These are phyloP conservation scores for Musa balbisiana DNA, from an alignment of 202 grass and related monocot species.

Conservation along the genomic window DNA sequence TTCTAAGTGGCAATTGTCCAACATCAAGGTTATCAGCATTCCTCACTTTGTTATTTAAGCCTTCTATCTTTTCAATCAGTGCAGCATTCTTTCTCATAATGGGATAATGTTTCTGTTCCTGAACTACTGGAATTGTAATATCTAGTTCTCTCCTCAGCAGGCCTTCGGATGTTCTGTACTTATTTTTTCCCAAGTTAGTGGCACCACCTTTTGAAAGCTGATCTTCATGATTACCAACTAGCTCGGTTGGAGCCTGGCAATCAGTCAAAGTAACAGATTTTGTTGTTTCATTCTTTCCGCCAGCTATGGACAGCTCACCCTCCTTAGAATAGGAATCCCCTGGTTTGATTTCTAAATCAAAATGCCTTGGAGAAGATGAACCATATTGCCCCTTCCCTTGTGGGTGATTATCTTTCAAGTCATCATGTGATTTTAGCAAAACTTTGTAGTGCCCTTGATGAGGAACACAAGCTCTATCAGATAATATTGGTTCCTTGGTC, in stretches of 20 bases:
- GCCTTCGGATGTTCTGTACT: conserved; percentile 31
- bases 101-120: conserved; percentile 33
- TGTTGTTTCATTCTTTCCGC: conserved; percentile 29
- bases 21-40: conserved; percentile 41
- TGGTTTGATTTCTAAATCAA: conserved; percentile 18
- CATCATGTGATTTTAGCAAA: conserved; percentile 48
- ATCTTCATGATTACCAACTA: conserved; percentile 8
- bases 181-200: conserved; percentile 27
- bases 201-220: conserved; percentile 8
- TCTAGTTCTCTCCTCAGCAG: conserved; percentile 32
- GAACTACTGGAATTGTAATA: conserved; percentile 26
- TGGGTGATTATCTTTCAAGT: conserved; percentile 20
- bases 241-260: conserved; percentile 12
- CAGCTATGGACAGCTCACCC: conserved; percentile 19
- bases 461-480: conserved; percentile 31
- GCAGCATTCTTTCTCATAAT: conserved; percentile 57
- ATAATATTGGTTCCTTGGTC: conserved; percentile 32
- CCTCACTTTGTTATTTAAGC: conserved; percentile 80
- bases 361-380: conserved; percentile 39
- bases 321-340: conserved; percentile 26
- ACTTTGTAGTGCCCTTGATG: conserved; percentile 44
- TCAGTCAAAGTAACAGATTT: conserved; percentile 31
- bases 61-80: conserved; percentile 90
- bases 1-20: conserved; percentile 35
- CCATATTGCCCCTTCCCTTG: conserved; percentile 33